Evolutionary conservation across 2,329 filamentous ascomycete species (phyloP), one percentile per base, ranked within the genome.

Genomic region (Biscogniauxia sp.): DNA sequence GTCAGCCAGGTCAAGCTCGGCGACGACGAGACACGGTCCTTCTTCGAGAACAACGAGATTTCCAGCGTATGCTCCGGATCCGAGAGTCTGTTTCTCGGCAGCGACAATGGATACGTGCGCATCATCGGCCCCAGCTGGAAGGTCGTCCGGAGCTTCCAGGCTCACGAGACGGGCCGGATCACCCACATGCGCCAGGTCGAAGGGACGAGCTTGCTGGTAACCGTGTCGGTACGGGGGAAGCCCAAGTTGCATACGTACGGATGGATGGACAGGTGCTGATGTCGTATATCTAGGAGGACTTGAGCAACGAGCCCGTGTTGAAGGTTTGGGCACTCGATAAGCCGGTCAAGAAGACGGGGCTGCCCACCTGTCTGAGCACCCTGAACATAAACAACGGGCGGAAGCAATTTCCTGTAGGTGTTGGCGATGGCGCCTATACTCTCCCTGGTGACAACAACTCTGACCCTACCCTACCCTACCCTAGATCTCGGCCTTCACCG

Each of bases 281-380:
- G 13, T 52, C 6, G 19, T 20, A 7, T 0, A 69, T 81, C 52
- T 74, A 89, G 77, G 95, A 99, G 76, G 93, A 98, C 70, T 80
- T 97, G 56, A 90, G 90, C 49, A 90, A 85, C 69, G 93, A 98
- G 69, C 94, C 95, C 0, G 84, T 94, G 20, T 78, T 99, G 62
- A 98, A 97, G 75, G 94, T 98, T n/a, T 99, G 95, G 95, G 94
- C 92, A 20, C 81, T 99, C 68, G 93, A 98, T 74, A 96, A 93
- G 77, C 84, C 89, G 3, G 92, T 96, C 67, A 98, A 95, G 83
- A 98, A 96, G 82, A 96, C 92, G 4, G 93, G 93, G 51, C 81
- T 89, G 63, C 95, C 95, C 17, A 91, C 89, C 49, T 98, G 95
- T 73, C 82, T 97, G 66, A 96, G 92, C 72, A 95, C 90, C 0